These are phyloP conservation scores for Sporothrix protearum DNA, from an alignment of 2,329 filamentous ascomycete genomes.

Conservation along the genomic window DNA sequence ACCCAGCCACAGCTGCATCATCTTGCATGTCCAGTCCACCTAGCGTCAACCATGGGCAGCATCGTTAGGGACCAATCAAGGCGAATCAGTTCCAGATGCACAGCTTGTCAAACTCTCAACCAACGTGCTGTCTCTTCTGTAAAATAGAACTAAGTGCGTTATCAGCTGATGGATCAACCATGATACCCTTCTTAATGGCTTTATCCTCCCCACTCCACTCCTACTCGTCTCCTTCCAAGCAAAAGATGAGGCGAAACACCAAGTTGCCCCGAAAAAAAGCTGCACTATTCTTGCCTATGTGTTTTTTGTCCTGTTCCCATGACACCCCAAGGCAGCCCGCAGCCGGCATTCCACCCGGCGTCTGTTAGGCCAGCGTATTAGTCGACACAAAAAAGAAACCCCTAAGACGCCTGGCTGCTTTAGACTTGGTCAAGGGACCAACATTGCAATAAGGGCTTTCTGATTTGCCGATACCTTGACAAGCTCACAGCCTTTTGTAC, in stretches of 20 bases:
- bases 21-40: not conserved
- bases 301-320: not conserved
- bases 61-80: not conserved
- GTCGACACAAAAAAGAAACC: not conserved
- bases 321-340: not conserved
- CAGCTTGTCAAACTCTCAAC: not conserved
- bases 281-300: not conserved
- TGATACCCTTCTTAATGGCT: not conserved
- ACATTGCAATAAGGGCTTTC: not conserved
- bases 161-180: not conserved
- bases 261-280: not conserved
- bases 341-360: not conserved
- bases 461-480: constrained; percentile 13
- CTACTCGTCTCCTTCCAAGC: not conserved
- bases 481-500: not conserved
- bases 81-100: not conserved
- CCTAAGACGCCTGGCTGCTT: not conserved
- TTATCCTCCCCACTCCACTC: not conserved
- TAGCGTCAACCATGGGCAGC: not conserved
- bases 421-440: not conserved
- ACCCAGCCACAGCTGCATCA: not conserved
- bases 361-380: not conserved
- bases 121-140: not conserved
- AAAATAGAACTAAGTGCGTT: not conserved
- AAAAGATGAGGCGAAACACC: not conserved